These are phyloP conservation scores for Scorias spongiosa DNA, from an alignment of 2,329 filamentous ascomycete genomes.

Conservation along the genomic window DNA sequence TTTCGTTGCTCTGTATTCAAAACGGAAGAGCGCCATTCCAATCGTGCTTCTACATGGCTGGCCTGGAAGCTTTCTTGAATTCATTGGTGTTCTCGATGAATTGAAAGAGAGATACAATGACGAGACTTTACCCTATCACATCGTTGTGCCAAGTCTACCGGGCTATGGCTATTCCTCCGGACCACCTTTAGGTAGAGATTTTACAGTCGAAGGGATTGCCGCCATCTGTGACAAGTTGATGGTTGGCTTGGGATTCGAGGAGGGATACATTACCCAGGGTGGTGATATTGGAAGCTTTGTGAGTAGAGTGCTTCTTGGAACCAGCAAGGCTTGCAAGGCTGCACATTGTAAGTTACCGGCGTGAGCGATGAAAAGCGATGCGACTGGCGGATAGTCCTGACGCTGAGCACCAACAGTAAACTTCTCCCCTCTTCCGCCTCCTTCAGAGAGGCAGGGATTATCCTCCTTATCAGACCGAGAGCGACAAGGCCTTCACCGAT, in stretches of 20 bases:
- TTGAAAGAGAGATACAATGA: conserved; percentile 35
- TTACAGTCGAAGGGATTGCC: conserved; percentile 24
- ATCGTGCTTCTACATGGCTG: conserved; percentile 41
- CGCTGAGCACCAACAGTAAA: not conserved
- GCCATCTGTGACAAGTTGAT: conserved; percentile 37
- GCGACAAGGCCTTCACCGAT: not conserved
- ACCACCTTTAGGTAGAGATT: conserved; percentile 33
- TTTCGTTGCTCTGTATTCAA: conserved; percentile 40
- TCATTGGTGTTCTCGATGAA: conserved; percentile 35
- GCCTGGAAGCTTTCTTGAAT: conserved; percentile 40
- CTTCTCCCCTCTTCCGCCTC: not conserved
- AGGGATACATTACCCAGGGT: conserved; percentile 40
- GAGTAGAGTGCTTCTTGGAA: conserved; percentile 27
- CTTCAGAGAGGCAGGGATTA: conserved; percentile 9
- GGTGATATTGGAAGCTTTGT: conserved; percentile 40
- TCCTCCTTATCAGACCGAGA: not conserved
- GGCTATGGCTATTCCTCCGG: conserved; percentile 38
- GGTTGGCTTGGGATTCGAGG: conserved; percentile 36
- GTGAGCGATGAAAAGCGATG: not conserved
- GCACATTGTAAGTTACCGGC: conserved; percentile 10
- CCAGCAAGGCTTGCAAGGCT: conserved; percentile 34
- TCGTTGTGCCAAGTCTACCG: conserved; percentile 40
- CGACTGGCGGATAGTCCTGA: not conserved
- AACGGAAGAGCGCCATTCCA: conserved; percentile 34
- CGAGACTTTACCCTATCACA: conserved; percentile 38